Evolutionary conservation across 768 basidiomycete genomes (phyloP).

Genomic region (Cantharellus cinnabarinus): DNA sequence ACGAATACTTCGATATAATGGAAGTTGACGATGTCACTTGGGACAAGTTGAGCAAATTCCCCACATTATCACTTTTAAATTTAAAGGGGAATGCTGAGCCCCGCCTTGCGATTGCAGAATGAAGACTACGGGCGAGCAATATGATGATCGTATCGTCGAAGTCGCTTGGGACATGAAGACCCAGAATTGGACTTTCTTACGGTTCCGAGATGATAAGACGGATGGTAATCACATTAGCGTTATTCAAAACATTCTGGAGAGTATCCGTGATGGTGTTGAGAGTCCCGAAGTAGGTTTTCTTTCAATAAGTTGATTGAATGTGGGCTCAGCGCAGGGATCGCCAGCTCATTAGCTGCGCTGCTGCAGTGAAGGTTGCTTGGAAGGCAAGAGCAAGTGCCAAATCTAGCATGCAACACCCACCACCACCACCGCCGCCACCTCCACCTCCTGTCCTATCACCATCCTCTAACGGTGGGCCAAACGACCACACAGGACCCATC

Average conservation of each 20-base stretch:
- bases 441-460: background rate
- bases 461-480: too few relatives aligned
- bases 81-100: background rate
- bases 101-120: slow-evolving; percentile 30
- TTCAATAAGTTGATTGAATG: background rate
- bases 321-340: background rate
- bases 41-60: slow-evolving; percentile 38
- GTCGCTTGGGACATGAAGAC: slow-evolving; percentile 67
- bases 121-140: slow-evolving; percentile 66
- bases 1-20: slow-evolving; percentile 74
- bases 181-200: slow-evolving; percentile 65
- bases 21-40: slow-evolving; percentile 77
- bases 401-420: background rate
- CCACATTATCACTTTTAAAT: background rate
- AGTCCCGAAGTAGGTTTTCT: slow-evolving; percentile 43
- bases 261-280: slow-evolving; percentile 87
- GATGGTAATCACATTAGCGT: slow-evolving; percentile 73
- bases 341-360: slow-evolving; percentile 4
- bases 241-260: slow-evolving; percentile 75
- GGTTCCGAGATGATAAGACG: slow-evolving; percentile 86
- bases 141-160: slow-evolving; percentile 87
- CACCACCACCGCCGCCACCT: slow-evolving; percentile 2
- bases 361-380: slow-evolving; percentile 4
- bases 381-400: slow-evolving; percentile 4
- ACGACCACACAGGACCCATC: too few relatives aligned